A percentile compares a stretch with the other conserved stretches of the same genome.
These are phyloP conservation scores for Tribonema minus DNA, from an alignment of 108 stramenopile genomes.

Conservation along the genomic window DNA sequence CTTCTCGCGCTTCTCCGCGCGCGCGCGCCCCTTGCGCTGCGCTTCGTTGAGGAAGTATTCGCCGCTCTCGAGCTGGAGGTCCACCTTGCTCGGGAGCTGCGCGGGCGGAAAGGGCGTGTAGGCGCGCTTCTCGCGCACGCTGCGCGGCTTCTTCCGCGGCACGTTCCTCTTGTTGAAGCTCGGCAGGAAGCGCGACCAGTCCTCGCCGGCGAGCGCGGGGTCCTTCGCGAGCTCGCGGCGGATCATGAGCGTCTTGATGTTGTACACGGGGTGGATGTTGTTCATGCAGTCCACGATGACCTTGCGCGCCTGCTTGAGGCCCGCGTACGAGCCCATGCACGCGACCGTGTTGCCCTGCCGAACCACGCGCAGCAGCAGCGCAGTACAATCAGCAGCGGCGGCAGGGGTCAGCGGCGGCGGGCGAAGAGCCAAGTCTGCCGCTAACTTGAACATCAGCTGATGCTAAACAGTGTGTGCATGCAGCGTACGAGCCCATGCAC, in stretches of 20 bases:
- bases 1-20: neutral
- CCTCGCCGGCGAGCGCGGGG: slow-evolving; percentile 79
- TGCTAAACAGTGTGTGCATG: no score
- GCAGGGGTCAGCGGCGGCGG: no score
- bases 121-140: slow-evolving; percentile 65
- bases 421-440: no score
- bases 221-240: slow-evolving; percentile 90
- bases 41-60: slow-evolving; percentile 62
- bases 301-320: slow-evolving; percentile 83
- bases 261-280: slow-evolving; percentile 98
- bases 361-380: no score
- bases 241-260: slow-evolving; percentile 99
- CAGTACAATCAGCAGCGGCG: no score
- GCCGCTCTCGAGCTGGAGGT: slow-evolving; percentile 84
- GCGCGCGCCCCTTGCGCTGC: neutral
- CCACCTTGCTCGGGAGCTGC: slow-evolving; percentile 72
- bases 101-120: slow-evolving; percentile 97
- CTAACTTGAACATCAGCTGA: no score
- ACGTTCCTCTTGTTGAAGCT: slow-evolving; percentile 96
- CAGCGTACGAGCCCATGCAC: no score
- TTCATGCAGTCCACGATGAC: slow-evolving; percentile 98
- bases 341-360: slow-evolving; percentile 28
- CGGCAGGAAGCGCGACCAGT: slow-evolving; percentile 96
- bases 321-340: slow-evolving; percentile 39
- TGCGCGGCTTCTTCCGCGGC: slow-evolving; percentile 66